phyloP scores from a whole-genome alignment of 2,329 filamentous ascomycete genomes.

The Neophaeococcomyces mojaviensis region DNA sequence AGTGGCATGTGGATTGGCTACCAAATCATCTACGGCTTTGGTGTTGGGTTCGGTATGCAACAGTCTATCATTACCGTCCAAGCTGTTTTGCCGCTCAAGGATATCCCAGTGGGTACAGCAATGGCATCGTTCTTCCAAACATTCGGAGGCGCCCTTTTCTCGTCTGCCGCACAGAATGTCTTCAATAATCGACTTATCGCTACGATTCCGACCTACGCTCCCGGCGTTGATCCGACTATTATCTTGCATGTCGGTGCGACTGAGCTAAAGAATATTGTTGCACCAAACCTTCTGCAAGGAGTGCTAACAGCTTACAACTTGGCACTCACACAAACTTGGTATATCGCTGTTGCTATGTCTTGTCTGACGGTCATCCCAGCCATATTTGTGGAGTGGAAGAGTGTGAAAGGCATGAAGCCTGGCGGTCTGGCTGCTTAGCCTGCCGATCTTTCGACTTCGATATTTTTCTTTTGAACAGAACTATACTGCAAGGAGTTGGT shows the following conservation, averaged over 20 bases:
- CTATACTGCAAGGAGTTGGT: slow-evolving; percentile 4
- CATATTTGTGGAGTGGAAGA: slow-evolving; percentile 34
- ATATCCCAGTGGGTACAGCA: slow-evolving; percentile 35
- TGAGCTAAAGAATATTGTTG: slow-evolving; percentile 27
- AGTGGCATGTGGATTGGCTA: slow-evolving; percentile 34
- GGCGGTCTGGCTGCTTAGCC: slow-evolving; percentile 17
- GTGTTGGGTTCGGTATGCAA: slow-evolving; percentile 32
- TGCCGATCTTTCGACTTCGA: not conserved
- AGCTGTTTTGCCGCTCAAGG: slow-evolving; percentile 28
- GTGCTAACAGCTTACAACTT: slow-evolving; percentile 32
- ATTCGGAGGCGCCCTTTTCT: slow-evolving; percentile 42
- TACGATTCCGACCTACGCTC: slow-evolving; percentile 31
- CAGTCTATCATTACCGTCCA: slow-evolving; percentile 37
- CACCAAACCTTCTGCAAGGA: slow-evolving; percentile 21
- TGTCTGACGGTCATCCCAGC: slow-evolving; percentile 29
- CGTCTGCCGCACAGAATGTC: slow-evolving; percentile 46
- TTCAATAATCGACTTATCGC: slow-evolving; percentile 44
- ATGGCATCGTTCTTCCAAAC: slow-evolving; percentile 35
- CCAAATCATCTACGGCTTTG: slow-evolving; percentile 30
- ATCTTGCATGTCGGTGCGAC: slow-evolving; percentile 33
- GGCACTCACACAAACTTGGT: slow-evolving; percentile 32
- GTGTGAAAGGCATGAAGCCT: slow-evolving; percentile 29
- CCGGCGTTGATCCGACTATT: slow-evolving; percentile 23
- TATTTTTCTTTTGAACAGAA: not conserved
- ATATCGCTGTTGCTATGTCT: slow-evolving; percentile 32